phyloP scores from a whole-genome alignment of 768 basidiomycete species.

The Phaffia tasmanica region DNA sequence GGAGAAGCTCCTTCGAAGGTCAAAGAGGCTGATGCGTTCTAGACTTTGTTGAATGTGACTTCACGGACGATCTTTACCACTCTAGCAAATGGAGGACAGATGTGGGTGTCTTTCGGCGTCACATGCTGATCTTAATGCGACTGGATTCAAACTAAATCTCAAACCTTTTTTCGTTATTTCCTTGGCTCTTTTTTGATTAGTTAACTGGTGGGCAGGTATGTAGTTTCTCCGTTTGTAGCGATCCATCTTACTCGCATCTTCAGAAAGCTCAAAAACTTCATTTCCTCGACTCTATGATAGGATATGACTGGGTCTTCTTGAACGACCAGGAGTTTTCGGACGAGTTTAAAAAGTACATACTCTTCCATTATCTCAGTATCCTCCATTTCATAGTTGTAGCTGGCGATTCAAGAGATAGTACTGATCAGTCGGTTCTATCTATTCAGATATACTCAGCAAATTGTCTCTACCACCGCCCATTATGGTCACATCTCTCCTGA shows the following conservation, averaged over 20 bases:
- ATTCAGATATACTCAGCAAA: background rate
- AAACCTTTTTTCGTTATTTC: background rate
- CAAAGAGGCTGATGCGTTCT: too few relatives aligned
- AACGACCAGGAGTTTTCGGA: background rate
- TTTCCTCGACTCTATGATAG: background rate
- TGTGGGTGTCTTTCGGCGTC: background rate
- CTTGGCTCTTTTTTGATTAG: background rate
- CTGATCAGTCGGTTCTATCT: background rate
- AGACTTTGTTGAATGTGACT: background rate
- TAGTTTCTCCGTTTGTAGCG: too few relatives aligned
- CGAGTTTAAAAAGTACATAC: background rate
- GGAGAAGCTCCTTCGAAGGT: background rate
- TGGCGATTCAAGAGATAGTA: background rate
- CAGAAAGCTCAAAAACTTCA: background rate
- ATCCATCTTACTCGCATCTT: too few relatives aligned
- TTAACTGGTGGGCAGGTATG: slow-evolving; percentile 14
- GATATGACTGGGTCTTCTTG: background rate
- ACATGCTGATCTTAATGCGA: background rate
- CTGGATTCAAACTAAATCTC: background rate
- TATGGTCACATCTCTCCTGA: background rate
- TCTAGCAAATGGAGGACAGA: slow-evolving; percentile 16
- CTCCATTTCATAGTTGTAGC: background rate
- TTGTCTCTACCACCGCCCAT: background rate
- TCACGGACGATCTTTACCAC: background rate
- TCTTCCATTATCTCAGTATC: background rate